Evolutionary conservation across 129 eudicot species (phyloP), one percentile per base, ranked within the genome.

Genomic region (Arctium lappa): DNA sequence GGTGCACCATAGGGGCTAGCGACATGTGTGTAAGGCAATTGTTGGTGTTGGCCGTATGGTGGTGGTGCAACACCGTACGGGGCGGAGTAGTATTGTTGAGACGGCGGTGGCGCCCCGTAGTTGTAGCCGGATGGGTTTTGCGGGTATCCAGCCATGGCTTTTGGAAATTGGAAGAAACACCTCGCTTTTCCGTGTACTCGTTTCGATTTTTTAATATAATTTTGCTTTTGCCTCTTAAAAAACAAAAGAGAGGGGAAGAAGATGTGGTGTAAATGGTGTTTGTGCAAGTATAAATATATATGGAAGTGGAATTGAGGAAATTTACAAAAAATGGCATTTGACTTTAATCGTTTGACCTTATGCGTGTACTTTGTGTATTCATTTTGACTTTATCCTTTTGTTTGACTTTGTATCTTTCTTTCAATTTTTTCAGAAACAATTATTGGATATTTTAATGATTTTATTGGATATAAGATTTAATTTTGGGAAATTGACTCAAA

Each of bases 31-130:
- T 65, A 42, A 63, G 78, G 29, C 39, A 84, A 37, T 0, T 74
- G 40, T 31, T 50, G 74, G 11, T 68, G 81, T 30, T 33, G 60
- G 5, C 68, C 77, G 78, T 77, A 73, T 30, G 87, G 80, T 10
- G 89, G 86, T 27, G 88, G 76, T 27, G 82, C 82, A 16, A 80
- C 80, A n/a, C 78, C 87, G 65, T 81, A 76, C 7, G 86, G 68
- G 39, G 89, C 40, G 4, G 76, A 74, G 42, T 75, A 86, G 87
- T 88, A 82, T 36, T 79, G 89, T 12, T 71, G 83, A 40, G 86
- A 46, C 7, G 86, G 78, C 5, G 83, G 81, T 11, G 86, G 83
- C 0, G 73, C 80, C 63, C 91, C 88, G 74, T 85, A 88, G 37
- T 56, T 53, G 82, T 88, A 82, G 29, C 81, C 81, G 7, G 82